Percentiles rank a stretch among this genome's conserved stretches.
These are phyloP conservation scores for Pascua sp. DNA, from an alignment of 1,284 basidiomycete genomes.

Conservation along the genomic window DNA sequence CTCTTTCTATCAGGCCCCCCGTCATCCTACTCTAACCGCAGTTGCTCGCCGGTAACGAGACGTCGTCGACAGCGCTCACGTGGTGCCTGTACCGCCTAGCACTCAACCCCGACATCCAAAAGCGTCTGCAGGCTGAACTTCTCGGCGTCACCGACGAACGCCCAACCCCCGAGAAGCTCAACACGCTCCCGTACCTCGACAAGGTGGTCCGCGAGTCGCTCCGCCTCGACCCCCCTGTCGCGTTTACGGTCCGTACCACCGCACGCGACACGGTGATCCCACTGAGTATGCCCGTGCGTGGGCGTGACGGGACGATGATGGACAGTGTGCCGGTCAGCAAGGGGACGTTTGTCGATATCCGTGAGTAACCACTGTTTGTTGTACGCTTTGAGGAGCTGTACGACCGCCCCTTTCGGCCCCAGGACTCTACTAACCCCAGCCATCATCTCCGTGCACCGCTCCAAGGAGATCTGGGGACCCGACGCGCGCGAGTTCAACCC, in stretches of 20 bases:
- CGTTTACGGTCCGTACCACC: conserved; percentile 61
- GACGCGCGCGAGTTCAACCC: conserved; percentile 50
- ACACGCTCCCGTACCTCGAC: conserved; percentile 57
- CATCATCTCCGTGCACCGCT: conserved; percentile 56
- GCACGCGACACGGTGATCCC: conserved; percentile 62
- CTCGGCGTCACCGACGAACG: conserved; percentile 45
- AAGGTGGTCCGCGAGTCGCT: conserved; percentile 66
- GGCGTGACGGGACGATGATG: conserved; percentile 47
- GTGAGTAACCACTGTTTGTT: conserved; percentile 31
- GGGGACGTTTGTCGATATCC: conserved; percentile 41
- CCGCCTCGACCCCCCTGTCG: conserved; percentile 63
- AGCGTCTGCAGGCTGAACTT: conserved; percentile 58
- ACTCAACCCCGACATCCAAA: conserved; percentile 57
- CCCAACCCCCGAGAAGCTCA: conserved; percentile 33
- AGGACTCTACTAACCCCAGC: conserved; percentile 25
- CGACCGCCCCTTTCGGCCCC: too few species aligned
- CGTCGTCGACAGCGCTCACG: conserved; percentile 65
- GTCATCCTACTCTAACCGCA: conserved; percentile 5
- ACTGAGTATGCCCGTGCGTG: conserved; percentile 50
- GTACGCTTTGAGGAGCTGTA: too few species aligned
- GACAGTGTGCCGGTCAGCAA: conserved; percentile 34
- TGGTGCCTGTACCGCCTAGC: conserved; percentile 73
- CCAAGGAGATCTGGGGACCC: conserved; percentile 57
- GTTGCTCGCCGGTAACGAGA: conserved; percentile 65
- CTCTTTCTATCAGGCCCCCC: too few species aligned